Evolutionary conservation across 1,139 yeast genomes (phyloP), one percentile per base, ranked within the genome.

Genomic region (Diutina sp.): DNA sequence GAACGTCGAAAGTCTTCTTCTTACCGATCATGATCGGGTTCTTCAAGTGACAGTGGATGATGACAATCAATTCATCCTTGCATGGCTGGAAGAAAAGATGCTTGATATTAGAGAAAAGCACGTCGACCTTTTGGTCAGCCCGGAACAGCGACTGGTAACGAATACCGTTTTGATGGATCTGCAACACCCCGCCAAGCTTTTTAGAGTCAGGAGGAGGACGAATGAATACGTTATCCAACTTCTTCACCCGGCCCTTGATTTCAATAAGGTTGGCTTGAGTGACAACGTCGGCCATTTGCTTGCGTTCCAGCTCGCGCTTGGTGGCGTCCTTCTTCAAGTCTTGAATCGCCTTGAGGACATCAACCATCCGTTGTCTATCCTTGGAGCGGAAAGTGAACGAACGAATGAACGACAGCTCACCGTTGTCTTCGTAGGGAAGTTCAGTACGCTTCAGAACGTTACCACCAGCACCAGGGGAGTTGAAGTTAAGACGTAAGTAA

Each of bases 171-270:
- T 90, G 96, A 70, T 93, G 99, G 60, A 93, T 90, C 62, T 90
- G 90, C 59, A 93, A 80, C 18, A 86, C 82, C 45, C 99, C 98
- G 18, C 97, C 95, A 46, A 87, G 84, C 69, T 97, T 89, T 70
- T 91, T 95, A 38, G 97, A 87, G 67, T 93, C 99, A 1, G 97
- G 97, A 58, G 93, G 90, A 46, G 99, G 99, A 68, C 99, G 85
- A 51, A 91, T 86, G 68, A 85, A 90, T 3, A 93, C 93, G 60
- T 87, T 86, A 60, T 91, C 98, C 61, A 93, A 76, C 68, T 93
- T 83, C 70, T 85, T 85, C 52, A 96, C 89, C 65, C 98, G 82
- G 5, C 81, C 80, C 69, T 84, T 85, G 61, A 87, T 81, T 70
- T 91, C 97, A 60, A 90, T 73, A 65, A 93, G 79, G 64, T 81